Evolutionary conservation across 169 alveolate species (phyloP), one percentile per base, ranked within the genome.

Genomic region (Ichthyophthirius multifiliis): DNA sequence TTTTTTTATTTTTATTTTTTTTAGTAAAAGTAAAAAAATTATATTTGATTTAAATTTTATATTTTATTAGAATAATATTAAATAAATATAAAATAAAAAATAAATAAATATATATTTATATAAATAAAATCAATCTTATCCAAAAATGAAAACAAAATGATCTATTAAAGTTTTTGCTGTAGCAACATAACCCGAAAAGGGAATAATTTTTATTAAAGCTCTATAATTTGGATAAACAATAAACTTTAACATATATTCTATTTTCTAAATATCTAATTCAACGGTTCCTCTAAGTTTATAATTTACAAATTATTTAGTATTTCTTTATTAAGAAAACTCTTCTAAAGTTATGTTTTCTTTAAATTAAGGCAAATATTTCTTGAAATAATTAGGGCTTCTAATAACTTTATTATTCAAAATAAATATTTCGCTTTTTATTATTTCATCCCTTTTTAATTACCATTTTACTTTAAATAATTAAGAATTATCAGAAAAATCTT

Each of bases 131-230:
- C 71, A 55, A 27, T 55, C 10, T 27, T 27, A 27, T 3, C 71
- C 71, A 55, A 55, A 55, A 55, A 55, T 55, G 71, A 55, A 55
- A 55, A 55, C 71, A 7, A 55, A 55, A 27, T 55, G 71, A 55
- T 55, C 71, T 0, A 55, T 55, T 0, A 55, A 23, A 27, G 71
- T 23, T 55, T 55, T 55, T 20, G 71, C 71, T 10, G 71, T 20
- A 27, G 23, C 31, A 27, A 55, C 12, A 27, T 55, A 55, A 4
- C 71, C 71, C 7, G 39, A 18, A 23, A 27, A 55, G 31, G 71
- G 71, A 20, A 55, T 55, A 55, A 55, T 18, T 27, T 55, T 34
- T 12, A 55, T 55, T 0, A 55, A 34, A 27, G 71, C 71, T 15
- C 43, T 55, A 10, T 27, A 55, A 55, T 55, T 55, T 27, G 71